phyloP scores from a whole-genome alignment of 768 basidiomycete species.

The Tylopilus plumbeoviolaceoides region DNA sequence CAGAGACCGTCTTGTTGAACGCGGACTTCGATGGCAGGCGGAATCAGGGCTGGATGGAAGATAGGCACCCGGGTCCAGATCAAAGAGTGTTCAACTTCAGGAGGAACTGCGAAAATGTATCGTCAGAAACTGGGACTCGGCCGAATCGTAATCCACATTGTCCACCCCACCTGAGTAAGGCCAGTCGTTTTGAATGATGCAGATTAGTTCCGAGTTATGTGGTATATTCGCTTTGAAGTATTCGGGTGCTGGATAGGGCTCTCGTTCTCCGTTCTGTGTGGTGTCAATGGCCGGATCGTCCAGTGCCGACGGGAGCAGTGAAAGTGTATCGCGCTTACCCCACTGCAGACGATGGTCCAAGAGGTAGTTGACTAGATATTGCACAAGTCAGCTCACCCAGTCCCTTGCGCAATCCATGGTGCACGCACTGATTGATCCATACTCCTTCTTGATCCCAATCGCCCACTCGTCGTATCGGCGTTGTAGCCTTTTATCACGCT shows the following conservation, averaged over 20 bases:
- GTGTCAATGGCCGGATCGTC: slow-evolving; percentile 31
- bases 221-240: slow-evolving; percentile 70
- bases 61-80: slow-evolving; percentile 78
- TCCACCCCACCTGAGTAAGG: slow-evolving; percentile 67
- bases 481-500: slow-evolving; percentile 69
- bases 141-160: background rate
- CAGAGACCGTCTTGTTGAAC: slow-evolving; percentile 75
- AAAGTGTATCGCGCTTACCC: slow-evolving; percentile 65
- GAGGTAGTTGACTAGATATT: slow-evolving; percentile 62
- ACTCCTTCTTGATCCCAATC: slow-evolving; percentile 46
- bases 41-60: slow-evolving; percentile 56
- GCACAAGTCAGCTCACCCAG: background rate
- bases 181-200: slow-evolving; percentile 83
- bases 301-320: slow-evolving; percentile 55
- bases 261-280: background rate
- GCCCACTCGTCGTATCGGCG: slow-evolving; percentile 60
- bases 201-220: slow-evolving; percentile 44
- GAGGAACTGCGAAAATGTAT: slow-evolving; percentile 45
- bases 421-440: slow-evolving; percentile 63
- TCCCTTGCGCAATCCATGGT: background rate
- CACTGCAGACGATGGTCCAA: slow-evolving; percentile 65
- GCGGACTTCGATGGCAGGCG: slow-evolving; percentile 47
- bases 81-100: slow-evolving; percentile 67
- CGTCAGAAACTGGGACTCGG: background rate
- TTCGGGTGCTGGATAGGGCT: slow-evolving; percentile 29